These are phyloP conservation scores for Solanum raphanifolium DNA, from an alignment of 257 asterid species.

Conservation along the genomic window DNA sequence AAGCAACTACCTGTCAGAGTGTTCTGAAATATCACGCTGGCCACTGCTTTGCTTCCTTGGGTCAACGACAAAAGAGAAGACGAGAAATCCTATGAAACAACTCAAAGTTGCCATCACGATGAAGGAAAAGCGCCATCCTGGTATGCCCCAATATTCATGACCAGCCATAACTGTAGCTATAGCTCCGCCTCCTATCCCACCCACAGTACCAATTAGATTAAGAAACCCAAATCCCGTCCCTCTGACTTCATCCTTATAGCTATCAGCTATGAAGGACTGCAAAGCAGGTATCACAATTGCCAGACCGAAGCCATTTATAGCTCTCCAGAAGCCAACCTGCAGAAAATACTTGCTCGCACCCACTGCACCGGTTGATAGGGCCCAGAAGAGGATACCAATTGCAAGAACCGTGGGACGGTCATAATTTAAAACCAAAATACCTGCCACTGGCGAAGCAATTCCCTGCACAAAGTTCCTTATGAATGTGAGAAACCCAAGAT, in stretches of 20 bases:
- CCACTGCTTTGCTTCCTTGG: conserved; percentile 32
- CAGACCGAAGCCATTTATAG: conserved; percentile 78
- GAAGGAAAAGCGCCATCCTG: conserved; percentile 91
- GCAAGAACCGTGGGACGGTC: conserved; percentile 94
- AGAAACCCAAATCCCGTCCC: conserved; percentile 89
- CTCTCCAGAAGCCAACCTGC: conserved; percentile 91
- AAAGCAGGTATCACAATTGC: conserved; percentile 95
- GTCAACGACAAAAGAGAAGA: conserved; percentile 67
- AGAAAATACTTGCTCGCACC: conserved; percentile 72
- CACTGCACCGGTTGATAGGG: conserved; percentile 90
- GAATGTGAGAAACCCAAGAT: conserved; percentile 95
- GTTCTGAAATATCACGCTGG: conserved; percentile 27
- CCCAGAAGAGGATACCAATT: conserved; percentile 88
- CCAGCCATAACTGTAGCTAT: conserved; percentile 98
- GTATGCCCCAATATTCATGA: conserved; percentile 57
- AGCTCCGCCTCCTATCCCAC: conserved; percentile 99
- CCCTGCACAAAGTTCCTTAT: conserved; percentile 77
- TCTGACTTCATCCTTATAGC: conserved; percentile 69
- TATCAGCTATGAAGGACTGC: conserved; percentile 93
- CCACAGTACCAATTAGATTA: conserved; percentile 76
- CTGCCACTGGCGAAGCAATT: conserved; percentile 86
- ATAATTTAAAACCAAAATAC: conserved; percentile 67
- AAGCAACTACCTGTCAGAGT: conserved; percentile 41
- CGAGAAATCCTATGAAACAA: conserved; percentile 66
- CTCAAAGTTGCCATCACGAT: conserved; percentile 72